Base-by-base conservation (phyloP, 2,329 filamentous ascomycete genomes). In the Talaromyces pinophilus region DNA sequence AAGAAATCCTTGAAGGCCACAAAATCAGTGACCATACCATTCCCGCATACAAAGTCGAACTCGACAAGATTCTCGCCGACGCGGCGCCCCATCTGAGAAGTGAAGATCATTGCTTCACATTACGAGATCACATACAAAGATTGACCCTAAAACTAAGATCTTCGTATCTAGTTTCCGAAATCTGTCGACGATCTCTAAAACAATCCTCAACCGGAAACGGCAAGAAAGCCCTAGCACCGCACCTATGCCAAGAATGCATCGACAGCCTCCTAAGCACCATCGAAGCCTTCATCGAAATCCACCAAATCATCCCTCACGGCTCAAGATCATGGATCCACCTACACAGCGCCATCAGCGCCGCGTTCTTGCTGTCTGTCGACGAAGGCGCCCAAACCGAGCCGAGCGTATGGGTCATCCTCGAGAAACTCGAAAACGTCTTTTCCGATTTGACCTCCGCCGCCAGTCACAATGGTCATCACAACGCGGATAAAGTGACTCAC, bases 121-220 rank as follows among this genome's bases (percentile, higher is more conserved):
- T 77, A 2, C 79, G 74, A 0, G 82, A 88, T 68, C 86, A 87
- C 67, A 75, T 88, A 1, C 85, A 89, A 72, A 83, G 87, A 67
- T 85, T 87, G 75, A 85, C 84, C 0, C 73, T 88, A 3, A 87
- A 88, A 71, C 76, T 89, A 3, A 86, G 88, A 71, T 84, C 85
- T 22, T 87, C 85, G 4, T 89, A 88, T 73, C 83, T 87, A 65
- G 83, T 84, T 19, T 88, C 86, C 3, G 87, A 88, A 74, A 82
- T 88, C 35, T 88, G 85, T 71, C 83, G 87, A 35, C 86, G 86
- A 38, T 84, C 86, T 28, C 82, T 89, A 70, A 87, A 85, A 71
- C 81, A 59, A 17, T 46, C 13, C 77, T 79, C 57, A 78, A 78
- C 8, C 80, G 57, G 82, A 35, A 42, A 67, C 80, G 76, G 71